Conservation (phyloP, 345 rosid species). For the Brassica juncea region DNA sequence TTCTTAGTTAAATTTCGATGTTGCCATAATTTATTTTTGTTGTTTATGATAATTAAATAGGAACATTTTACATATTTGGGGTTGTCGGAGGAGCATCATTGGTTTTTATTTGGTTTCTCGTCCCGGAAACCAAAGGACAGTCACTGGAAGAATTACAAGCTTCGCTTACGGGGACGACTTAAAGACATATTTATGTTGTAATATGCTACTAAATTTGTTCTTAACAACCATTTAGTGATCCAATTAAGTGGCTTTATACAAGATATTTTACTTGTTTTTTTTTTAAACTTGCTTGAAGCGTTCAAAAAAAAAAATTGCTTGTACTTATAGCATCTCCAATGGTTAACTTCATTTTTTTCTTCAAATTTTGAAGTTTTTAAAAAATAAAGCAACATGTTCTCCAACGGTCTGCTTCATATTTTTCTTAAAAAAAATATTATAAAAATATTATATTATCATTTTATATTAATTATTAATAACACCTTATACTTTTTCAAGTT, state of each 20-base stretch:
- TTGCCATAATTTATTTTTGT: background rate
- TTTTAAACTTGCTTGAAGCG: too few species aligned
- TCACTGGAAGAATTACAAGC: constrained; percentile 68
- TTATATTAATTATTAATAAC: too few species aligned
- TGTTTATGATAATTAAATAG: constrained; percentile 26
- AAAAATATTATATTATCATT: too few species aligned
- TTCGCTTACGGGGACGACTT: constrained; percentile 34
- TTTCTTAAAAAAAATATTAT: too few species aligned
- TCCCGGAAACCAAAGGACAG: constrained; percentile 64
- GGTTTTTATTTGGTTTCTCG: constrained; percentile 45
- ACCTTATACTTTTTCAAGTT: too few species aligned
- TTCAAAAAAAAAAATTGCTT: too few species aligned
- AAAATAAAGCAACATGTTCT: too few species aligned
- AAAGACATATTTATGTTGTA: background rate
- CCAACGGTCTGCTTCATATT: too few species aligned
- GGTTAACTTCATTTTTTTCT: too few species aligned
- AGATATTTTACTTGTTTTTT: background rate
- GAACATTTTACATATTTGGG: constrained; percentile 52
- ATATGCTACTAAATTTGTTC: background rate
- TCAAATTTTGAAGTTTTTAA: too few species aligned
- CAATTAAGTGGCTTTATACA: background rate
- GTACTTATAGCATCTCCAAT: too few species aligned
- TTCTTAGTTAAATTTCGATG: background rate
- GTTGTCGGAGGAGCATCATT: constrained; percentile 36
- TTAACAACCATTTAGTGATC: background rate